phyloP scores from a whole-genome alignment of 306 rosid genomes.

The Corylus americana region DNA sequence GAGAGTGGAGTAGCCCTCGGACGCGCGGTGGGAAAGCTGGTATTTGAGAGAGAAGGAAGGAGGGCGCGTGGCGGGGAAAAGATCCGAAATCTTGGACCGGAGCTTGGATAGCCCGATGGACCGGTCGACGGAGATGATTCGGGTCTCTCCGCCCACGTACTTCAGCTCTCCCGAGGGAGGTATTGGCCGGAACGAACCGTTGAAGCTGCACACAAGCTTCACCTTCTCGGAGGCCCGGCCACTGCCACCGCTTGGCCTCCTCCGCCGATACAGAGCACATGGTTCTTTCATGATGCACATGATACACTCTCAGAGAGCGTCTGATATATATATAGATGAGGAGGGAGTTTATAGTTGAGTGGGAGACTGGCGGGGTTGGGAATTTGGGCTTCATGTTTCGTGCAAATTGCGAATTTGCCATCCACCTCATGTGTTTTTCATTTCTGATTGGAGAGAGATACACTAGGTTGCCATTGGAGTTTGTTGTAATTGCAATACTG shows the following conservation, averaged over 20 bases:
- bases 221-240: conserved; percentile 20
- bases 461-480: no score
- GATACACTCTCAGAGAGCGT: no score
- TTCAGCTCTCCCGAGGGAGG: conserved; percentile 24
- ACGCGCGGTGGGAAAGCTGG: not conserved
- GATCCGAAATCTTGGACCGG: conserved; percentile 26
- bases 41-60: conserved; percentile 13
- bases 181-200: conserved; percentile 21
- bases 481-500: no score
- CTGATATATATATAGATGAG: no score
- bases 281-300: conserved; percentile 26
- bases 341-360: not conserved
- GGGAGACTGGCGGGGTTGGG: not conserved
- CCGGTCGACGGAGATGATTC: conserved; percentile 32
- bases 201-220: conserved; percentile 34
- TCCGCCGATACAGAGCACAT: conserved; percentile 4
- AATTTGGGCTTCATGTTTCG: not conserved
- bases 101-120: conserved; percentile 18
- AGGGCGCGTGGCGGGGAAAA: conserved; percentile 3
- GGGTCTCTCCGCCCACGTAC: conserved; percentile 35
- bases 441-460: no score
- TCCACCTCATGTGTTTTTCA: not conserved
- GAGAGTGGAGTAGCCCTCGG: no score
- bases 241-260: not conserved
- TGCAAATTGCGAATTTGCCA: conserved; percentile 19